Conservation (phyloP, 306 rosid species). For the Cicer judaicum region DNA sequence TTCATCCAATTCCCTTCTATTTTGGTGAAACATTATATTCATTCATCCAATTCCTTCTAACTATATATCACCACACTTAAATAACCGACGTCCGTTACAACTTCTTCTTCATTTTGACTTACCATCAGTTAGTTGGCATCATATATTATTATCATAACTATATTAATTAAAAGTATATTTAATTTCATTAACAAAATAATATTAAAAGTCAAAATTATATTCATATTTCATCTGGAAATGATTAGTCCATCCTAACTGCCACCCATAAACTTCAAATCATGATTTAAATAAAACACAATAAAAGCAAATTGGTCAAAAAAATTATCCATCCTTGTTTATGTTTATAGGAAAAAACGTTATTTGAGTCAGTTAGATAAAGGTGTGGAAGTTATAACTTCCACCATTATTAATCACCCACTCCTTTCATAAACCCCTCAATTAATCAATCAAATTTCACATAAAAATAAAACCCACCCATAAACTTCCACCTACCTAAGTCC, state of each 20-base stretch:
- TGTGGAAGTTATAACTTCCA: constrained; percentile 56
- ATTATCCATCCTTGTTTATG: constrained; percentile 11
- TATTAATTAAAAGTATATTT: neutral
- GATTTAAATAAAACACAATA: neutral
- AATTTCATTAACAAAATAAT: neutral
- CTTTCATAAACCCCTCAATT: no score
- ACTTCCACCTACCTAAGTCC: constrained; percentile 41
- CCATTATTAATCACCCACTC: constrained; percentile 30
- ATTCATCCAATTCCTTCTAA: constrained; percentile 35
- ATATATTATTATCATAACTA: no score
- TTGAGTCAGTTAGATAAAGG: constrained; percentile 47
- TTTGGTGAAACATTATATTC: neutral
- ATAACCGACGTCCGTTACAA: constrained; percentile 39
- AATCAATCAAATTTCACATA: no score
- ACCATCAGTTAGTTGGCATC: constrained; percentile 36
- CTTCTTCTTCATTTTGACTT: constrained; percentile 30
- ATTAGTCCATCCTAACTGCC: constrained; percentile 41
- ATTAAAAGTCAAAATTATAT: constrained; percentile 25
- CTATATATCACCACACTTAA: constrained; percentile 35
- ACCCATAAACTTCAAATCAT: neutral
- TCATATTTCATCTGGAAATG: neutral
- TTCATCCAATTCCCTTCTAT: constrained; percentile 24
- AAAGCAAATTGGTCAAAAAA: constrained; percentile 21
- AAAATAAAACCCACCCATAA: constrained; percentile 34
- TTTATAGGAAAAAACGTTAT: constrained; percentile 53